Base-by-base conservation (phyloP, 352 stramenopile species). In the Aphanomyces invadans region DNA sequence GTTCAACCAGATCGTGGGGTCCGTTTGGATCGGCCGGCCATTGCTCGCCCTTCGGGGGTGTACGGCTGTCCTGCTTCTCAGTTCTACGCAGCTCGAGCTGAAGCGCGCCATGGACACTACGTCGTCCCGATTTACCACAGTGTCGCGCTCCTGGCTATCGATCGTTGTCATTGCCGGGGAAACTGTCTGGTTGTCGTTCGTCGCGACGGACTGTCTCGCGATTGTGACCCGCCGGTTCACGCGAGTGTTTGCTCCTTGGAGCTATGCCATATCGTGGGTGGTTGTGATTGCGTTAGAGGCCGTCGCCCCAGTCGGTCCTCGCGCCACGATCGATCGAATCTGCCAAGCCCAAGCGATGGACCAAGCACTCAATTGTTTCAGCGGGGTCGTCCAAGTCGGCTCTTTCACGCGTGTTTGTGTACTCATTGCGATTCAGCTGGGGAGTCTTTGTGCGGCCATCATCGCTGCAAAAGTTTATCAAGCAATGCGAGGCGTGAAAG, bases 281-380 rank as follows among this genome's bases (percentile, higher is more conserved):
- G 26, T 29, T 26, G 15, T 65, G 4, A 21, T 36, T 4, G 21
- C 28, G n/a, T 17, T 65, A 2, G 33, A 52, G 2, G 2, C 42
- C 11, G 17, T 2, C 0, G 25, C 19, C 0, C 57, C 32, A n/a
- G 36, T 65, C 1, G 4, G 12, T 17, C 26, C 42, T n/a, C 4
- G 2, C 0, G 33, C 42, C 10, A n/a, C 1, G 3, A 11, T 65
- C 29, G 31, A 53, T 12, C 57, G 57, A 2, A 3, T 4, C 23
- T 65, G 57, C 28, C 5, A 12, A 10, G 32, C 15, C 19, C 19
- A 51, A 29, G 25, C 51, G 15, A 65, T 65, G 42, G 57, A 65
- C 57, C 28, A 31, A 51, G 57, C 17, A 1, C 4, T 53, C 25
- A 17, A 51, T 4, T 65, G 57, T 42, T 26, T 36, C 26, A 36